Evolutionary conservation across 495 filamentous ascomycete genomes (phyloP), one percentile per base, ranked within the genome.

Genomic region (Bryoglossum gracile): DNA sequence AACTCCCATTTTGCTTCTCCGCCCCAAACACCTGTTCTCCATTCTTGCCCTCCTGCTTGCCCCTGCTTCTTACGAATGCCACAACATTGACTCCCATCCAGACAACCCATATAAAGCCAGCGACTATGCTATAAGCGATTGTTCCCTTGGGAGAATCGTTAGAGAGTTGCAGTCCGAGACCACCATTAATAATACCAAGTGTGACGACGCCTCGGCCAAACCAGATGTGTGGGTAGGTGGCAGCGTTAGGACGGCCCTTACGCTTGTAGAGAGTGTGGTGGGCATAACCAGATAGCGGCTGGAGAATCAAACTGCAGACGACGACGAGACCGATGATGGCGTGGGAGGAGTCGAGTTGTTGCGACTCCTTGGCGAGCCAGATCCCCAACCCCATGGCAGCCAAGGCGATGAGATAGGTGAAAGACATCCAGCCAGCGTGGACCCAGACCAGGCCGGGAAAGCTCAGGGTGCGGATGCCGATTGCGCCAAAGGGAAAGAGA

Each of bases 161-260:
- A n/a, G 72, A 59, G 13, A 82, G 58, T 22, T 65, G 53, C 14
- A 86, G 69, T 1, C 84, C 85, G 6, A 86, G 64, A 0, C 86
- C 83, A 41, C 75, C 85, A 62, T 87, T 89, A 50, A 87, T 69
- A 28, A 86, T 70, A 3, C 80, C 85, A 14, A 86, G 56, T 3
- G 71, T 61, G 26, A 89, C 71, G 32, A 86, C 56, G 4, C 63
- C 39, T 2, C 86, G 75, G 3, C 86, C 86, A 50, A 72, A 76
- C 84, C 84, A 88, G 51, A 83, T 75, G 56, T 90, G 86, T 8
- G 63, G 60, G 45, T 80, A 68, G 9, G 75, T 78, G 57, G 80
- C 69, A 3, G 68, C 9, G 11, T 77, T 76, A 11, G 78, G 80
- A 3, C 51, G 37, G 19, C 71, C 62, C 0, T 64, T 56, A 43